Evolutionary conservation across 495 filamentous ascomycete genomes (phyloP), one percentile per base, ranked within the genome.

Genomic region (Penicillium salamii): DNA sequence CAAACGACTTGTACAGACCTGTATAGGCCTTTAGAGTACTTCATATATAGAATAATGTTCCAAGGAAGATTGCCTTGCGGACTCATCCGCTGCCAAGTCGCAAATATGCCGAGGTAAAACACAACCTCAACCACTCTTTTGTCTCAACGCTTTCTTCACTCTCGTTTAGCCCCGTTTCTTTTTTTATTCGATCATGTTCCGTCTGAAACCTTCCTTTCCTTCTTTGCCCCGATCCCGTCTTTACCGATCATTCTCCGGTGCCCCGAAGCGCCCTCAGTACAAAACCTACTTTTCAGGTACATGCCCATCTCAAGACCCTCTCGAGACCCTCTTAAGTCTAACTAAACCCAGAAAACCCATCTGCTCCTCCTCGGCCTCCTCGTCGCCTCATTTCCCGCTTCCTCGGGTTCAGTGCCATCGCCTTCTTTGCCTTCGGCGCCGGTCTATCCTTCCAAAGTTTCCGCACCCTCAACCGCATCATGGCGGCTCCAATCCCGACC

Each of bases 401-500:
- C 45, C 33, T 63, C 11, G 69, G 71, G 31, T 73, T 74, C 55
- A 58, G 63, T n/a, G 54, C 66, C 13, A 59, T 76, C 46, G 72
- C 70, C 1, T 24, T 67, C 44, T 18, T 73, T 53, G 61, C 71
- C 18, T 73, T 69, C 52, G 34, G 54, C 24, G 54, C 60, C 46
- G 72, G 72, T 13, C 33, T 68, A 20, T 20, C 44, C 13, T 65
- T 60, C 46, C 53, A 62, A 48, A 65, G 63, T 13, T 38, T 42
- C 20, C 46, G 54, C 44, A 67, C 57, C 40, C 35, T 58, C 19
- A 54, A 55, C 3, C 38, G 50, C 52, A 60, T 84, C 47, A 68
- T 84, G 64, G 70, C 75, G 18, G 67, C 76, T 36, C 35, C 54
- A 15, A 59, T 73, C 0, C 80, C 83, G 15, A 80, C 80, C 34